phyloP scores from a whole-genome alignment of 371 early-diverging fungal species.

The Fennellomyces sp. region DNA sequence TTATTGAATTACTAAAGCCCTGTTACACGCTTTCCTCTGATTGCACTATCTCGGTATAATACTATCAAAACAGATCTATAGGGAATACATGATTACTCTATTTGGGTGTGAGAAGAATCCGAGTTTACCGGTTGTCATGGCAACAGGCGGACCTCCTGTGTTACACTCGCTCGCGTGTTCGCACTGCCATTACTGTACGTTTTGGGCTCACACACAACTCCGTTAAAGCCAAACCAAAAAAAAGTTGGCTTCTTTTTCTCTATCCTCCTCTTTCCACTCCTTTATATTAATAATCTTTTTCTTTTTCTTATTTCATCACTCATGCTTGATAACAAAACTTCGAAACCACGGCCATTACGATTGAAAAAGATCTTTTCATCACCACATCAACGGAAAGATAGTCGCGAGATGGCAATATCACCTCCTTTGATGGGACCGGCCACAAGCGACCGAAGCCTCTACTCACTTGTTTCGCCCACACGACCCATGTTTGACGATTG shows the following conservation, averaged over 20 bases:
- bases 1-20: too few relatives aligned
- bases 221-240: background rate
- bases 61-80: background rate
- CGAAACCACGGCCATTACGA: constrained; percentile 11
- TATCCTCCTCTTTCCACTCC: background rate
- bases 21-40: too few relatives aligned
- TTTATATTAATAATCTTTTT: background rate
- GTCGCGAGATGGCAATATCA: constrained; percentile 14
- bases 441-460: background rate
- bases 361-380: constrained; percentile 19
- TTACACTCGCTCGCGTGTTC: constrained; percentile 12
- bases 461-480: constrained; percentile 18
- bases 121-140: background rate
- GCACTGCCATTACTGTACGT: constrained; percentile 6
- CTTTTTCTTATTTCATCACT: background rate
- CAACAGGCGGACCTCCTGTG: constrained; percentile 1
- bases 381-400: constrained; percentile 1
- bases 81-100: background rate
- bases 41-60: too few relatives aligned
- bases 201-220: background rate
- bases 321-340: constrained; percentile 13
- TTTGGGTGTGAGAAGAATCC: background rate
- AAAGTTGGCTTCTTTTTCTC: background rate
- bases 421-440: constrained; percentile 13
- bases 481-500: background rate